Evolutionary conservation across 805 yeast species (phyloP), one percentile per base, ranked within the genome.

Genomic region (Saturnispora sekii): DNA sequence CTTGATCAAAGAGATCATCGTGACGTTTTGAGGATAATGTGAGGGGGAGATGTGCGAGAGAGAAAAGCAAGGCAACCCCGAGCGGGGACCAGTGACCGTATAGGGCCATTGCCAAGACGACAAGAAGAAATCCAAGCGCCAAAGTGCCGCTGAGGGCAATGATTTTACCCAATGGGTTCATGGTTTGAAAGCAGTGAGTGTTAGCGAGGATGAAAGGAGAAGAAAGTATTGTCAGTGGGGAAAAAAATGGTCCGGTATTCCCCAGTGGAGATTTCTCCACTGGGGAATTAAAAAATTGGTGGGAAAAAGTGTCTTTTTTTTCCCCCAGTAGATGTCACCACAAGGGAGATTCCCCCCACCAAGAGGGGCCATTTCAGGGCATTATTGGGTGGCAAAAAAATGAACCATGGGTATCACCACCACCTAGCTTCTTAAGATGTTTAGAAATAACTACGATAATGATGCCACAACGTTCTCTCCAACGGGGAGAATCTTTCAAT

Each of bases 401-500:
- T 21, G 26, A 21, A 21, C 26, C 26, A 21, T 21, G 26, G 26
- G 8, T 21, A 21, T 21, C 26, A 21, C 5, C 26, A 21, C 5
- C 26, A 21, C 26, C 7, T 21, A 21, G 26, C 26, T 21, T 21
- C 26, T 21, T 21, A 21, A 5, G 11, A 43, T 43, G 98, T 93
- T 93, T 64, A 87, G 98, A 75, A 93, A 93, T 69, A 93, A 94
- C 59, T 93, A 93, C 74, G 98, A 93, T 65, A 94, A 95, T 73
- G 99, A 93, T 65, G 82, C 97, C 39, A 96, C 93, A 48, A 93
- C 99, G 11, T 93, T 86, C 68, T 90, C 97, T 31, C 96, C 96
- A 46, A 87, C 95, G 4, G 96, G 96, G 4, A 76, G 96, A 55
- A 76, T 87, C 48, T 88, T 87, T 67, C 96, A 86, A 66, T 84